Evolutionary conservation across 2,329 filamentous ascomycete species (phyloP).

Genomic region (Diaporthe sp.): DNA sequence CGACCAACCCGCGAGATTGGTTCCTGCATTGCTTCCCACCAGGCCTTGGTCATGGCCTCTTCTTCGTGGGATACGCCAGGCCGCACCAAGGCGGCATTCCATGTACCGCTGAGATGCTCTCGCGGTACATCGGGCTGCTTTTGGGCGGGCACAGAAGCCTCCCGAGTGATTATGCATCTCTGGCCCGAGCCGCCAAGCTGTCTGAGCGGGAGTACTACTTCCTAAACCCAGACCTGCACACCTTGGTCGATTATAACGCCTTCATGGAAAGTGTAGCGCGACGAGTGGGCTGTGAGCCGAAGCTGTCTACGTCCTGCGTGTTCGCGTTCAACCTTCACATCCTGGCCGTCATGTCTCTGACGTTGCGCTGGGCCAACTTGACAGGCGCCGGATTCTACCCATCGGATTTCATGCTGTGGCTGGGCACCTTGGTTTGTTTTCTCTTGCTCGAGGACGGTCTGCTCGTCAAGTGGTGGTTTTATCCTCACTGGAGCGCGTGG

Average conservation of each 20-base stretch:
- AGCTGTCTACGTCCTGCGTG: neutral
- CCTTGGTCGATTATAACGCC: constrained; percentile 6
- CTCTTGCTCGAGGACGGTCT: constrained; percentile 3
- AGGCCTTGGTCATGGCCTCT: neutral
- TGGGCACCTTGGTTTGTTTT: neutral
- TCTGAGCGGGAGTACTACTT: constrained; percentile 7
- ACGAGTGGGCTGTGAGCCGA: neutral
- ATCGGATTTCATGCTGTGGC: neutral
- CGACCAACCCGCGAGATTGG: neutral
- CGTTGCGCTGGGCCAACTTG: neutral
- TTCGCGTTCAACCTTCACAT: neutral
- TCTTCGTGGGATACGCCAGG: constrained; percentile 4
- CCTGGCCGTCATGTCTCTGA: neutral
- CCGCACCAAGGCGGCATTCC: constrained; percentile 2
- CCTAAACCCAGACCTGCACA: constrained; percentile 6
- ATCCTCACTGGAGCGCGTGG: constrained; percentile 17
- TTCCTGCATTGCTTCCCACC: constrained; percentile 7
- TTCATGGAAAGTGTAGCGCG: constrained; percentile 21
- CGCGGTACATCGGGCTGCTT: constrained; percentile 8
- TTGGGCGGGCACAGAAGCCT: neutral
- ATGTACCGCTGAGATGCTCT: neutral
- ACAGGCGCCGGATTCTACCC: neutral
- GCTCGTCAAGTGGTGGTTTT: constrained; percentile 16
- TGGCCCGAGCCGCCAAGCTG: neutral
- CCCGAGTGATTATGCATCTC: neutral